Evolutionary conservation across 2,329 filamentous ascomycete species (phyloP).

Genomic region (Epicoccum nigrum): DNA sequence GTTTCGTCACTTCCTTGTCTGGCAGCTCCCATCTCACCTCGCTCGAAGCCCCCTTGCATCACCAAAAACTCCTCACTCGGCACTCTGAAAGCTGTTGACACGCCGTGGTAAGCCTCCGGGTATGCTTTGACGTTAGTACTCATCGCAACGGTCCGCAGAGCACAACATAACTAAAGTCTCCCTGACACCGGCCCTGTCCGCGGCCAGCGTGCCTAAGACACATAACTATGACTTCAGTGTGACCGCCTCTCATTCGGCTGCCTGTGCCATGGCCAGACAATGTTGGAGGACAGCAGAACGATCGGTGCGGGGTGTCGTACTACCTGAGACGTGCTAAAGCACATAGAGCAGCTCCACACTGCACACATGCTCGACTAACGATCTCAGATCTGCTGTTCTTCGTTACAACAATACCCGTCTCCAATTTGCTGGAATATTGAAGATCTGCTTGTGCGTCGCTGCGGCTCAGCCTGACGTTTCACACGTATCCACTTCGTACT

Average conservation of each 20-base stretch:
- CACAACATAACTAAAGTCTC: background rate
- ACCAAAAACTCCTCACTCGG: background rate
- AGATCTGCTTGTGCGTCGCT: slow-evolving; percentile 1
- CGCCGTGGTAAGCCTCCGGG: background rate
- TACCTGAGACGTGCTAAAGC: background rate
- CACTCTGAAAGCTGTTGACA: background rate
- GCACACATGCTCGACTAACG: background rate
- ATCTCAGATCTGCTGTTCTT: slow-evolving; percentile 7
- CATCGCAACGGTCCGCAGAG: background rate
- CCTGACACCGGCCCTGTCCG: background rate
- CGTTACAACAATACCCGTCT: slow-evolving; percentile 15
- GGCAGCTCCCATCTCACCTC: background rate
- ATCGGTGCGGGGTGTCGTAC: background rate
- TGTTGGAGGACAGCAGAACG: background rate
- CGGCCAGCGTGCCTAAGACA: background rate
- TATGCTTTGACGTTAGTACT: background rate
- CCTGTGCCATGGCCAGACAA: background rate
- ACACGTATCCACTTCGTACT: background rate
- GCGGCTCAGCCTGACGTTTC: slow-evolving; percentile 2
- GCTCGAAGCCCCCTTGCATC: background rate
- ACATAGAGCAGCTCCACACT: background rate
- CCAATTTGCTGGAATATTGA: background rate
- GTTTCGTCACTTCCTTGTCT: background rate
- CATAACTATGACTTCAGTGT: slow-evolving; percentile 7
- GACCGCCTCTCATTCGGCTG: background rate